Conservation (phyloP, 352 stramenopile genomes). For the Globisporangium paroecandrum region DNA sequence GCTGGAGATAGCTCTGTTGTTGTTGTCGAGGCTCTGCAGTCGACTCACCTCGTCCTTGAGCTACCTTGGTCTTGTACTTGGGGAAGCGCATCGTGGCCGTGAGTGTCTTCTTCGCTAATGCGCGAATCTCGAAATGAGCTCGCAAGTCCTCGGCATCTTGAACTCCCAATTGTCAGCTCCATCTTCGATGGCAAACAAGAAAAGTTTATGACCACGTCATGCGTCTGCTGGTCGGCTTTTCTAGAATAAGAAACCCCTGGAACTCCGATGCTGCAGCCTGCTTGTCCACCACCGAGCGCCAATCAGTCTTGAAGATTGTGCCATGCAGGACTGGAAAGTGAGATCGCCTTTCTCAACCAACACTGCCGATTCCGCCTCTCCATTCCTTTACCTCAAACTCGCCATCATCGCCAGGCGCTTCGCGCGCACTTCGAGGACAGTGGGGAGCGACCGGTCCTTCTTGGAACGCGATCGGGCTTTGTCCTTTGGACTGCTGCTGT, state of each 20-base stretch:
- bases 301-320: not conserved
- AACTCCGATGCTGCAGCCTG: not conserved
- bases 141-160: not conserved
- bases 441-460: conserved; percentile 1
- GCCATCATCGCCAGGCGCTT: conserved; percentile 12
- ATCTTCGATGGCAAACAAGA: not conserved
- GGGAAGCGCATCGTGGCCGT: not conserved
- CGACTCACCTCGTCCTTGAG: not conserved
- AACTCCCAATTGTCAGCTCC: not conserved
- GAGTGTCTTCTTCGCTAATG: not conserved
- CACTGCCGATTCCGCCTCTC: not conserved
- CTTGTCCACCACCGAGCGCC: not conserved
- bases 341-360: not conserved
- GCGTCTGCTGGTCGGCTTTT: not conserved
- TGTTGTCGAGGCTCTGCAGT: not conserved
- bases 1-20: conserved; percentile 5
- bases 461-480: not conserved
- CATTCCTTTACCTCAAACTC: conserved; percentile 3
- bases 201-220: not conserved
- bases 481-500: not conserved
- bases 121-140: not conserved
- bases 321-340: too few species aligned
- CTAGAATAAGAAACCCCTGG: not conserved
- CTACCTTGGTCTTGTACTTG: not conserved
- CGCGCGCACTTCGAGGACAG: conserved; percentile 14